A percentile compares a stretch with the other conserved stretches of the same genome.
These are phyloP conservation scores for Apiospora kogelbergensis DNA, from an alignment of 2,329 filamentous ascomycete species.

Conservation along the genomic window DNA sequence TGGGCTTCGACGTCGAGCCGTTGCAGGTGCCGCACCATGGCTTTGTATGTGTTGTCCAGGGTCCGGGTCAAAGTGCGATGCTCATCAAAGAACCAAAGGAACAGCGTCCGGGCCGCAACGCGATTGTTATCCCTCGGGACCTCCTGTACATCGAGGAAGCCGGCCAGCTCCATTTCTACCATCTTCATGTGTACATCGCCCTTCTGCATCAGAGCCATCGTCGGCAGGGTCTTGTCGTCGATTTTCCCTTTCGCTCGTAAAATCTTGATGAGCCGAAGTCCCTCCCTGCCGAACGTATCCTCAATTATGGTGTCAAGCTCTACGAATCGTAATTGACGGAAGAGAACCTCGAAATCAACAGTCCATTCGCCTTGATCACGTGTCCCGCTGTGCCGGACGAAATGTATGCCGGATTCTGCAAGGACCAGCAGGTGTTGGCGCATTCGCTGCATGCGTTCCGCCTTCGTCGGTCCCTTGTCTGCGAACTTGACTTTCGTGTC, in stretches of 20 bases:
- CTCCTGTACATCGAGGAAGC: constrained; percentile 89
- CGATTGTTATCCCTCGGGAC: constrained; percentile 85
- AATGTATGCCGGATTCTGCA: constrained; percentile 66
- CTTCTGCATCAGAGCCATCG: constrained; percentile 79
- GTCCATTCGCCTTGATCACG: constrained; percentile 73
- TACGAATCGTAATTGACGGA: constrained; percentile 67
- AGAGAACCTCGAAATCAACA: constrained; percentile 75
- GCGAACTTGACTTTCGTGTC: constrained; percentile 52
- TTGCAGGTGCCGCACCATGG: constrained; percentile 83
- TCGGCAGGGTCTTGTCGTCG: constrained; percentile 88
- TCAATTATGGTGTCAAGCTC: constrained; percentile 83
- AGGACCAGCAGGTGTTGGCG: constrained; percentile 74
- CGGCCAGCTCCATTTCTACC: constrained; percentile 80
- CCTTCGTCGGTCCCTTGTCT: constrained; percentile 40
- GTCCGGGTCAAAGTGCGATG: constrained; percentile 69
- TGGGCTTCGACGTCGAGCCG: constrained; percentile 75
- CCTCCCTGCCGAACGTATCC: constrained; percentile 72
- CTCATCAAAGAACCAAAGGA: constrained; percentile 87
- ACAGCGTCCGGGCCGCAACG: constrained; percentile 79
- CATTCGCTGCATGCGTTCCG: constrained; percentile 57
- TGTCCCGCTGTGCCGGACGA: constrained; percentile 66
- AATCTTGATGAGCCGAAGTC: constrained; percentile 81
- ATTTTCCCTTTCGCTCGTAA: constrained; percentile 85
- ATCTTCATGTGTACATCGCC: constrained; percentile 83
- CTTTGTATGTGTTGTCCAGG: constrained; percentile 82